A percentile compares a stretch with the other conserved stretches of the same genome.
Conservation (phyloP, 1,284 basidiomycete species). For the Ceratobasidium sp. region DNA sequence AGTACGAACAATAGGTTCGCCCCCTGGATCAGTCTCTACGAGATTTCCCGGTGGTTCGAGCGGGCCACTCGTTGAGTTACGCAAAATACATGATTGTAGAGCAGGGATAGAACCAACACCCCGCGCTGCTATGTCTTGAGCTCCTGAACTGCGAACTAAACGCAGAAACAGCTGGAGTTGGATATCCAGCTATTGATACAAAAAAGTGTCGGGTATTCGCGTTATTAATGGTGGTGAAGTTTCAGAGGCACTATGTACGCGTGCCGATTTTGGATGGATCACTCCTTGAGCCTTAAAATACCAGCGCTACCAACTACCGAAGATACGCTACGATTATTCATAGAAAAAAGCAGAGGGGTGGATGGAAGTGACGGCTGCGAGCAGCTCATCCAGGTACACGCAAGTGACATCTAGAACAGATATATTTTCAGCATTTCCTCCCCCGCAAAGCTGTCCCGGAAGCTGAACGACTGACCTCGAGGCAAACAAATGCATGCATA, state of each 20-base stretch:
- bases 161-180: slow-evolving; percentile 1
- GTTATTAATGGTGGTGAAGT: neutral
- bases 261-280: slow-evolving; percentile 32
- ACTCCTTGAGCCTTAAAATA: neutral
- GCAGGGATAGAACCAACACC: neutral
- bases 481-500: neutral
- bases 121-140: neutral
- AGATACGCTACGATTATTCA: neutral
- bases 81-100: neutral
- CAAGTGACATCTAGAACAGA: neutral
- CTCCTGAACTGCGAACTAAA: neutral
- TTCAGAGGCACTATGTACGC: slow-evolving; percentile 24
- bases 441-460: too few species aligned
- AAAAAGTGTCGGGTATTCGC: neutral
- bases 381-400: neutral
- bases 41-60: slow-evolving; percentile 10
- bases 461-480: too few species aligned
- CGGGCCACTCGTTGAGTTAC: neutral
- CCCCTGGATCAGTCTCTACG: slow-evolving; percentile 19
- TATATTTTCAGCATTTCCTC: neutral
- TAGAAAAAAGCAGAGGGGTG: neutral
- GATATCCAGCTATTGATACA: neutral
- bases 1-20: neutral
- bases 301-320: neutral
- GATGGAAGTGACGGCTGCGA: slow-evolving; percentile 5